phyloP scores from a whole-genome alignment of 768 basidiomycete species.

The Polyporus arcularius region DNA sequence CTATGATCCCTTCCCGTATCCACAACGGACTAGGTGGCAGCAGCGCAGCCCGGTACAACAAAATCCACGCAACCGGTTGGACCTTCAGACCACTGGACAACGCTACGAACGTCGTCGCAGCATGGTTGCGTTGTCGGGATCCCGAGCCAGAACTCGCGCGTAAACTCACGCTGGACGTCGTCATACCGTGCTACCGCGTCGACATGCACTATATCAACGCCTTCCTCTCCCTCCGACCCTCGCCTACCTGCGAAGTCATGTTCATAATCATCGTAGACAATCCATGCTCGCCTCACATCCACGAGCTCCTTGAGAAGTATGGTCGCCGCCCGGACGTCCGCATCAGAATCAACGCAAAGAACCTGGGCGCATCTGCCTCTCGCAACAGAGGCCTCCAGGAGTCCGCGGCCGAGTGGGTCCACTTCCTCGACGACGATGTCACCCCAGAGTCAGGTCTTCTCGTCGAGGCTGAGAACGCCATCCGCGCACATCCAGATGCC shows the following conservation, averaged over 20 bases:
- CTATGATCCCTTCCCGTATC: constrained; percentile 45
- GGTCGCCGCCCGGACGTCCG: constrained; percentile 50
- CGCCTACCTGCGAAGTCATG: constrained; percentile 47
- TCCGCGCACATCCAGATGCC: constrained; percentile 47
- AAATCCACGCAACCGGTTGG: constrained; percentile 48
- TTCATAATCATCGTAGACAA: constrained; percentile 62
- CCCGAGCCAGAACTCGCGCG: constrained; percentile 27
- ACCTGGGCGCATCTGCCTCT: constrained; percentile 54
- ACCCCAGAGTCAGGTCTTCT: constrained; percentile 44
- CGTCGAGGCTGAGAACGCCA: constrained; percentile 45
- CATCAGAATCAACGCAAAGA: constrained; percentile 49
- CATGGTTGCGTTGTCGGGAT: constrained; percentile 35
- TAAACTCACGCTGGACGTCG: constrained; percentile 53
- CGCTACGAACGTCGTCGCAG: constrained; percentile 38
- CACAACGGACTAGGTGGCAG: constrained; percentile 50
- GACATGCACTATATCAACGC: constrained; percentile 42
- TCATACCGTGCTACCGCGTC: constrained; percentile 60
- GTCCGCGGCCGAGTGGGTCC: constrained; percentile 56
- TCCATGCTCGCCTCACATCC: constrained; percentile 43
- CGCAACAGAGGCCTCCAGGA: constrained; percentile 57
- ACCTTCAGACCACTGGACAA: constrained; percentile 47
- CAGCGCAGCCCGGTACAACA: constrained; percentile 46
- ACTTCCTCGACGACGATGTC: constrained; percentile 66
- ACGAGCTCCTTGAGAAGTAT: constrained; percentile 41
- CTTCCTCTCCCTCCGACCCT: constrained; percentile 47